Conservation (phyloP, 371 early-diverging fungal genomes). For the Syncephalastrum racemosum region DNA sequence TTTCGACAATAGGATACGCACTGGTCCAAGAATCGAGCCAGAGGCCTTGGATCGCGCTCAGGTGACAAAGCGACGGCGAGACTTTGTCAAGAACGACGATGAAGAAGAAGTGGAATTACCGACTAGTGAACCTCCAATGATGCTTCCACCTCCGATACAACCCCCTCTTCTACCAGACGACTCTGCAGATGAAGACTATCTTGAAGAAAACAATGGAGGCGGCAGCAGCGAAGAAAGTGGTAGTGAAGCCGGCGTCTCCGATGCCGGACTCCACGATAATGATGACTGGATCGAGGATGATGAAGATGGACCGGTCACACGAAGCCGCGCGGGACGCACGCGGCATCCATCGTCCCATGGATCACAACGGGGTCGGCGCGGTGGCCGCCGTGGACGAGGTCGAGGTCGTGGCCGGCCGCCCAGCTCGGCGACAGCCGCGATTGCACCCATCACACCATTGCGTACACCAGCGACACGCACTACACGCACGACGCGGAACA, state of each 20-base stretch:
- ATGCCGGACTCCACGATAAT: constrained; percentile 15
- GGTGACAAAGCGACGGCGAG: constrained; percentile 37
- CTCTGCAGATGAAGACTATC: constrained; percentile 64
- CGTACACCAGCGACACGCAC: constrained; percentile 12
- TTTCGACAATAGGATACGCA: constrained; percentile 4
- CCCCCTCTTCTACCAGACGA: constrained; percentile 51
- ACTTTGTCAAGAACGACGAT: constrained; percentile 47
- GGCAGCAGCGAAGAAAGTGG: constrained; percentile 13
- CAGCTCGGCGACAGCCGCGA: too few relatives aligned
- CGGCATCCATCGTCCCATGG: not conserved
- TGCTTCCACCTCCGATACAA: constrained; percentile 31
- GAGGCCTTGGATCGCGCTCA: constrained; percentile 44
- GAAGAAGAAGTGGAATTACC: constrained; percentile 57
- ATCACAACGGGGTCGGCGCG: constrained; percentile 7
- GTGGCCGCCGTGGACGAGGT: constrained; percentile 17
- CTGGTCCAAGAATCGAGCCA: not conserved
- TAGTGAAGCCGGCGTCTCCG: constrained; percentile 31
- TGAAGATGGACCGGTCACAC: constrained; percentile 35
- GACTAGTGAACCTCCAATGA: constrained; percentile 22
- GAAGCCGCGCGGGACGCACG: constrained; percentile 33
- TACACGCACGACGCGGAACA: constrained; percentile 24
- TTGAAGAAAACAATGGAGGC: constrained; percentile 24
- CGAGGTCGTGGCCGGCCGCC: constrained; percentile 2
- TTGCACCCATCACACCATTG: not conserved
- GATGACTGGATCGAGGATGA: constrained; percentile 19